Base-by-base conservation (phyloP, 768 basidiomycete genomes). In the Serendipita indica region DNA sequence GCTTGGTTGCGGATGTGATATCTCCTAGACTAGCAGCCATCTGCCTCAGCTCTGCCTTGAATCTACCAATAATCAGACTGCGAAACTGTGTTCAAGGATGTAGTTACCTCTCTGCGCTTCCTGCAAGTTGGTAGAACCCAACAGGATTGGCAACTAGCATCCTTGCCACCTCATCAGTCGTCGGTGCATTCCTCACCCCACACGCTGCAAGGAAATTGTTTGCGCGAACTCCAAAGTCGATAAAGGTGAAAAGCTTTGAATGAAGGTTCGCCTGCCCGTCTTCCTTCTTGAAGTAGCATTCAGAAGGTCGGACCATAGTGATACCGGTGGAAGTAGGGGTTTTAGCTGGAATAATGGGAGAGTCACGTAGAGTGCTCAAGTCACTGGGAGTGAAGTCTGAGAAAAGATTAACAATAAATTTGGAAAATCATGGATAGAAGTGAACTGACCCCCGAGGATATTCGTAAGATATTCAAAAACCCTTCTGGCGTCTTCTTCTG, bases 161-260 rank as follows among this genome's bases (percentile, higher is more conserved):
- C 57, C 76, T 75, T 0, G 82, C 83, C 39, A 91, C 76, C 69
- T 92, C 90, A 59, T 89, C 82, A 3, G 91, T 79, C 43, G 81
- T 89, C 3, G 94, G 93, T 65, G 91, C 88, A 39, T 78, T 82
- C 65, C 82, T 85, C 14, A 92, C 88, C 10, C 96, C 94, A 64
- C 89, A 89, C 2, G 86, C 83, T 57, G 77, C 79, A 43, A 99
- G 73, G 71, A 99, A 97, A 2, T 77, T 74, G 63, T 92, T 94
- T 25, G 86, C 94, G 3, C 75, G 72, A 1, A 76, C 66, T 1
- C 92, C 93, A 67, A 94, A 96, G 67, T 94, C 83, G 54, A 98
- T 81, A 64, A 92, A 96, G 33, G 79, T 76, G 66, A 97, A 96
- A 1, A 94, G 71, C 62, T 84, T 83, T 2, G 84, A 84, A 65